These are phyloP conservation scores for Dichotomopilus funicola DNA, from an alignment of 2,329 filamentous ascomycete genomes.

Conservation along the genomic window DNA sequence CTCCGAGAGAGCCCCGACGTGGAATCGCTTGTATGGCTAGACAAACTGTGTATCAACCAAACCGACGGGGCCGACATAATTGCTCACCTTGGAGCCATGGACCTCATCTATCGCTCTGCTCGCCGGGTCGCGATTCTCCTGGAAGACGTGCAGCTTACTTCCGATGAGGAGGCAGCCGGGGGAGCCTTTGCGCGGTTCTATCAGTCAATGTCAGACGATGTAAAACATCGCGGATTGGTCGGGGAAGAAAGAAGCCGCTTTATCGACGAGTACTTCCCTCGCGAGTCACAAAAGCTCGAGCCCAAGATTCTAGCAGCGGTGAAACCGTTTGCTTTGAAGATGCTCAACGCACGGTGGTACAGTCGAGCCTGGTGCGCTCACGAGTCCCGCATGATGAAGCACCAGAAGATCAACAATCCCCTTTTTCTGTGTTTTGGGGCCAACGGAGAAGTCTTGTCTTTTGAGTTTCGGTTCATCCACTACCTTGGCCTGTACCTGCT, in stretches of 20 bases:
- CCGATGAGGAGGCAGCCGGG: constrained; percentile 15
- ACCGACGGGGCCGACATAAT: constrained; percentile 11
- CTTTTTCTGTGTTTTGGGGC: constrained; percentile 22
- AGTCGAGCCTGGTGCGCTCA: constrained; percentile 25
- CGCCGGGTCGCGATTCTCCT: constrained; percentile 19
- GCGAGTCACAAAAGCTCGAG: neutral
- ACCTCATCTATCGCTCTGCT: constrained; percentile 21
- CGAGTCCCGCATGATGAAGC: constrained; percentile 20
- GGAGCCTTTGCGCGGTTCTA: constrained; percentile 18
- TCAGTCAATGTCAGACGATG: constrained; percentile 11
- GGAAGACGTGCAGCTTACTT: constrained; percentile 22
- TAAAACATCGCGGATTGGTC: constrained; percentile 8
- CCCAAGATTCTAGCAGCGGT: neutral
- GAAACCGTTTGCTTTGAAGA: constrained; percentile 11
- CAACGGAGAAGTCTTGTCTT: constrained; percentile 14
- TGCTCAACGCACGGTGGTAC: constrained; percentile 22
- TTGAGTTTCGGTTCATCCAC: constrained; percentile 24
- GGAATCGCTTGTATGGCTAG: constrained; percentile 20
- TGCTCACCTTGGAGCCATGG: constrained; percentile 19
- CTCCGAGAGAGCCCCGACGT: neutral
- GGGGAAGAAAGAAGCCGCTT: constrained; percentile 14
- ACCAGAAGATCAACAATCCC: constrained; percentile 19
- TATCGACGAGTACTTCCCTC: constrained; percentile 15
- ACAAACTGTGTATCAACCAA: constrained; percentile 23
- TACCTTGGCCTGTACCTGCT: constrained; percentile 13